phyloP scores from a whole-genome alignment of 73 alveolate species.

The Paramecium tetraurelia region DNA sequence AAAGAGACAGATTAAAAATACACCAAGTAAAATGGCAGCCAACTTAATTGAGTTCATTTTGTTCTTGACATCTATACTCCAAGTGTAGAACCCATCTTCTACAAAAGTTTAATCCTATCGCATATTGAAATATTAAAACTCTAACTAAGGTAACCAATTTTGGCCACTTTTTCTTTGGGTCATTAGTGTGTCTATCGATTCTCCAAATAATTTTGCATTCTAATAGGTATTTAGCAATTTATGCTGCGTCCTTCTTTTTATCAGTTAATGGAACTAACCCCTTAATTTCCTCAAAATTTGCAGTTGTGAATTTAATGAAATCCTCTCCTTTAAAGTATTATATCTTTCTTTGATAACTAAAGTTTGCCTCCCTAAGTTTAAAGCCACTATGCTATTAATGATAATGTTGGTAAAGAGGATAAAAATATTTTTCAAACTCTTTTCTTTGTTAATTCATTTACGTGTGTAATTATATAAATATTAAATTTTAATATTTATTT shows the following conservation, averaged over 20 bases:
- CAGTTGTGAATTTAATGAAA: neutral
- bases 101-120: neutral
- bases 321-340: neutral
- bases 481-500: neutral
- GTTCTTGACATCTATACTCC: slow-evolving; percentile 19
- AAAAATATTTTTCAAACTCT: neutral
- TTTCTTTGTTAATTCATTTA: neutral
- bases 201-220: neutral
- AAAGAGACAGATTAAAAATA: neutral
- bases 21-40: neutral
- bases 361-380: neutral
- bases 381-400: neutral
- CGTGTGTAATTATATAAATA: neutral
- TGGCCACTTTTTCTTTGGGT: slow-evolving; percentile 26
- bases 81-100: slow-evolving; percentile 12
- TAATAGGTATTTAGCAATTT: neutral
- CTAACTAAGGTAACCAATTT: neutral
- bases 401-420: neutral
- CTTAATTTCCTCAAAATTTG: neutral
- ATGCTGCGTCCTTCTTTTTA: neutral
- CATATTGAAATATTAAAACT: neutral
- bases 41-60: neutral
- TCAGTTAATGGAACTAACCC: neutral
- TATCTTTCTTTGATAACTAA: neutral
- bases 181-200: neutral